Base-by-base conservation (phyloP, 1,284 basidiomycete species). In the Coniferiporia weirii region DNA sequence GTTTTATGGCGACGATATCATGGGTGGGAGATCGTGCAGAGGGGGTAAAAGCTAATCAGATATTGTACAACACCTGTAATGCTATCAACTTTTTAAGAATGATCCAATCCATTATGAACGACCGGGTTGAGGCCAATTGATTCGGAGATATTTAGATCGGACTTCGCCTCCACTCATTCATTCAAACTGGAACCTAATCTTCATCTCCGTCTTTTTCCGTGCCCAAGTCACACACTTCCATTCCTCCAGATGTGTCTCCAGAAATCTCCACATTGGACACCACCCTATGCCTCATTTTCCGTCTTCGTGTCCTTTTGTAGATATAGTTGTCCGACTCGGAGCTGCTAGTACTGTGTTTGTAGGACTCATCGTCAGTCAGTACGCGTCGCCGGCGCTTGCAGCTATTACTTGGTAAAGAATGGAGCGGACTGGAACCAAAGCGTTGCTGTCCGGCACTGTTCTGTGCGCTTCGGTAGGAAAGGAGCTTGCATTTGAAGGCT, bases 1-100 rank as follows among this genome's bases (percentile, higher is more conserved):
- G 79, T 88, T 15, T 66, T 91, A 61, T 87, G 87, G 84, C 74
- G 79, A 61, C 75, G 69, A 54, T 79, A 81, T 67, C 84, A 85
- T 65, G 76, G 76, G 1, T 71, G 72, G 64, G 70, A 73, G 44
- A 83, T 86, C 43, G 73, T 78, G 19, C 74, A 83, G 64, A 72
- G 82, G 61, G 84, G 83, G 17, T 81, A 63, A 72, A 54, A n/a
- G 44, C 3, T n/a, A n/a, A n/a, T 43, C 40, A 2, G 40, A 46
- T 17, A 19, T 46, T 46, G 17, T 46, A 46, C 44, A 46, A 40
- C 12, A 8, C 2, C 17, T 46, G 44, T 19, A 46, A 46, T 20
- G 17, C 19, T 46, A 43, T 43, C 2, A 27, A 27, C 27, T 27
- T n/a, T 43, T 13, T 8, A 43, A 13, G 40, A 13, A 43, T 43